Conservation (phyloP, 164 flowering plant species). For the Echeveria elegans region DNA sequence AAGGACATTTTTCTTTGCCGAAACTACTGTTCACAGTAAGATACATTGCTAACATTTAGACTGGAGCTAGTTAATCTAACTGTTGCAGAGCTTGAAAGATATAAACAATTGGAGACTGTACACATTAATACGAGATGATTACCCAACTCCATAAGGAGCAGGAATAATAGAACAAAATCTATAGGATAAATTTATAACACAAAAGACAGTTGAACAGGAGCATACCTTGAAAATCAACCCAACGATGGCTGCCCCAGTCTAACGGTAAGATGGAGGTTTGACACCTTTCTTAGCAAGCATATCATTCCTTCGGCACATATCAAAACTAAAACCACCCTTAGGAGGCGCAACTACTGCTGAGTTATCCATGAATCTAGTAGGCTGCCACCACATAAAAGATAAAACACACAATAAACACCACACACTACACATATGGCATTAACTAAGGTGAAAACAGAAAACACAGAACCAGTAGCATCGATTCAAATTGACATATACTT, state of each 20-base stretch:
- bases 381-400: background rate
- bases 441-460: too few species aligned
- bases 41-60: too few species aligned
- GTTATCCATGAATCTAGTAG: slow-evolving; percentile 27
- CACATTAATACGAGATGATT: background rate
- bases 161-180: background rate
- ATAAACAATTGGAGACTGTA: background rate
- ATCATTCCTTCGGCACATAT: slow-evolving; percentile 58
- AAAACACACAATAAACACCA: background rate
- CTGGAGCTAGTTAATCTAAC: too few species aligned
- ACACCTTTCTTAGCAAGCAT: slow-evolving; percentile 54
- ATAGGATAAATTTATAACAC: too few species aligned
- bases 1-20: too few species aligned
- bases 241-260: slow-evolving; percentile 87
- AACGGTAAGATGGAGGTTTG: slow-evolving; percentile 40
- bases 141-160: background rate
- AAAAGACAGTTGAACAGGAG: background rate
- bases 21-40: too few species aligned
- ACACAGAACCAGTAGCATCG: too few species aligned
- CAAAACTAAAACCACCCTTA: slow-evolving; percentile 66
- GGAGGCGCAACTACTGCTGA: slow-evolving; percentile 32
- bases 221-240: slow-evolving; percentile 64
- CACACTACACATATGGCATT: background rate
- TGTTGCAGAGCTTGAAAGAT: background rate
- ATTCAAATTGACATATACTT: too few species aligned